These are phyloP conservation scores for Solanum pimpinellifolium DNA, from an alignment of 257 asterid species.

Conservation along the genomic window DNA sequence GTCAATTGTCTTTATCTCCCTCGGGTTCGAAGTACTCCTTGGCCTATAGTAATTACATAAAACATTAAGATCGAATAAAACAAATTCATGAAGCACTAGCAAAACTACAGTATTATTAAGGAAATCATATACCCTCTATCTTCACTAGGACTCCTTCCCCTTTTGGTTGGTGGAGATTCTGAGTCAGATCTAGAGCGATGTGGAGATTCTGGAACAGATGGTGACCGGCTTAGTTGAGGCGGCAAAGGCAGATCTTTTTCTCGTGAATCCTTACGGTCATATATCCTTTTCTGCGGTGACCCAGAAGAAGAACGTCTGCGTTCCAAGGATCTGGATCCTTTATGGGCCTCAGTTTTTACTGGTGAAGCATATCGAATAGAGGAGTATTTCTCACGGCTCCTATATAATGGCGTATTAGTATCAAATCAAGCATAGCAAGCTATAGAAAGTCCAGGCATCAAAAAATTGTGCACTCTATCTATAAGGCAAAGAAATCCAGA, in stretches of 20 bases:
- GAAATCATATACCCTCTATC: conserved; percentile 31
- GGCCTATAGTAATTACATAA: conserved; percentile 25
- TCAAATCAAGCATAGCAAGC: background rate
- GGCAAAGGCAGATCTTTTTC: conserved; percentile 19
- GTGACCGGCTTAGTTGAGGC: conserved; percentile 29
- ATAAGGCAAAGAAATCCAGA: conserved; percentile 1
- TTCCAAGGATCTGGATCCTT: conserved; percentile 24
- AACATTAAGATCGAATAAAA: background rate
- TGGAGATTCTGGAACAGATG: conserved; percentile 28
- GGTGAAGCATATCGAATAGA: conserved; percentile 42
- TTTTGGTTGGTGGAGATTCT: conserved; percentile 25
- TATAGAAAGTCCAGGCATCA: background rate
- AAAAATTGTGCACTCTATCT: background rate
- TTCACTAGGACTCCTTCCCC: conserved; percentile 26
- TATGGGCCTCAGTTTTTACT: conserved; percentile 11
- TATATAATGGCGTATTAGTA: conserved; percentile 13
- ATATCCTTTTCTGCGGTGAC: conserved; percentile 51
- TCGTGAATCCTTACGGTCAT: conserved; percentile 25
- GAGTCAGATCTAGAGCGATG: conserved; percentile 18
- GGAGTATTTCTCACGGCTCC: conserved; percentile 36
- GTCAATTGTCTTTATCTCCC: conserved; percentile 21
- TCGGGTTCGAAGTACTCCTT: conserved; percentile 21
- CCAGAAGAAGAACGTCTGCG: conserved; percentile 32
- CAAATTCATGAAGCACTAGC: background rate
- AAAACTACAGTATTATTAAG: background rate